Evolutionary conservation across 257 asterid genomes (phyloP).

Genomic region (Dorcoceras hygrometricum): DNA sequence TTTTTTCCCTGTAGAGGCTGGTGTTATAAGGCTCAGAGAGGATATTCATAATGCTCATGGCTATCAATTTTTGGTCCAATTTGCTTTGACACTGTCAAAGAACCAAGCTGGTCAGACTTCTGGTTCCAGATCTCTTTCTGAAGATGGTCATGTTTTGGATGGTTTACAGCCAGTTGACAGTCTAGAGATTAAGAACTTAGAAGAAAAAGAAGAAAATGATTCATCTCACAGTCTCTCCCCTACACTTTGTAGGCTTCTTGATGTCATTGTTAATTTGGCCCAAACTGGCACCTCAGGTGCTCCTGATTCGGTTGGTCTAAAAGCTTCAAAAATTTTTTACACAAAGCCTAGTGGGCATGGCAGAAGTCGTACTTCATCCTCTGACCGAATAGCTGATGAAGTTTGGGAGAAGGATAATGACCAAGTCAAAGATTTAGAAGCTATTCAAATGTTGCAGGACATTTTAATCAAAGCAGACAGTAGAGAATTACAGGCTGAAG

Average conservation of each 20-base stretch:
- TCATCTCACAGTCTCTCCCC: slow-evolving; percentile 64
- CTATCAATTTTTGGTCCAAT: slow-evolving; percentile 92
- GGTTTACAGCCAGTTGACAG: slow-evolving; percentile 35
- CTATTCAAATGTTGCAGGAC: slow-evolving; percentile 95
- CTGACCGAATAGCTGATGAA: slow-evolving; percentile 71
- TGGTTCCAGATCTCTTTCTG: slow-evolving; percentile 36
- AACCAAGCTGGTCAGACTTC: slow-evolving; percentile 46
- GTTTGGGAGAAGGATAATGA: slow-evolving; percentile 80
- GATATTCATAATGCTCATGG: slow-evolving; percentile 99
- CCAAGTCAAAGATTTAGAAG: slow-evolving; percentile 92
- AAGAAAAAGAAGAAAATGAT: slow-evolving; percentile 39
- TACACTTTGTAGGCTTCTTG: slow-evolving; percentile 83
- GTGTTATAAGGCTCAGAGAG: slow-evolving; percentile 84
- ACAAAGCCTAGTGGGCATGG: slow-evolving; percentile 58
- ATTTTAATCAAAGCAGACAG: slow-evolving; percentile 88
- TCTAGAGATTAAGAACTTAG: slow-evolving; percentile 32
- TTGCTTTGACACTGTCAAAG: slow-evolving; percentile 80
- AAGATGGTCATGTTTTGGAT: slow-evolving; percentile 42
- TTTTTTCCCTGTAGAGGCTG: slow-evolving; percentile 74
- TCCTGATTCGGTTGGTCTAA: slow-evolving; percentile 36
- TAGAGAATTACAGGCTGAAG: slow-evolving; percentile 90
- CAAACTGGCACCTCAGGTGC: slow-evolving; percentile 70
- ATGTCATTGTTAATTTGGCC: slow-evolving; percentile 76
- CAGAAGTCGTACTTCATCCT: slow-evolving; percentile 69
- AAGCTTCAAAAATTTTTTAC: slow-evolving; percentile 54